Evolutionary conservation across 1,139 yeast genomes (phyloP).

Genomic region (Zygosaccharomyces sapae): DNA sequence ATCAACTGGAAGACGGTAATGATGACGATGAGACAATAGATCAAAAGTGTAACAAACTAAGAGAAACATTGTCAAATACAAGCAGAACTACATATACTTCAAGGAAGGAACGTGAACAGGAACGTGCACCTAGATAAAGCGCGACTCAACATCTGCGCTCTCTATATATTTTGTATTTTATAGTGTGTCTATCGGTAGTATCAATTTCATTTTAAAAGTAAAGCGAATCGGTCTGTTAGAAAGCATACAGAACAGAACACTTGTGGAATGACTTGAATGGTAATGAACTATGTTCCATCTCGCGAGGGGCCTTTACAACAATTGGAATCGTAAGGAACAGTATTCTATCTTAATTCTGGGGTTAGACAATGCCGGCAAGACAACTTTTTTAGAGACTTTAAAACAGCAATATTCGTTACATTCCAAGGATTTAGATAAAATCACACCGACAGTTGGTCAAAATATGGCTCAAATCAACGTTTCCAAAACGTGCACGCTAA

Average conservation of each 20-base stretch:
- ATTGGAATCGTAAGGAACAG: constrained; percentile 57
- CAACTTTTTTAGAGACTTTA: constrained; percentile 67
- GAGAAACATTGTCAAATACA: constrained; percentile 9
- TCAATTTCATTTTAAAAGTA: constrained; percentile 1
- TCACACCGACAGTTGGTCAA: constrained; percentile 74
- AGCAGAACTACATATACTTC: constrained; percentile 1
- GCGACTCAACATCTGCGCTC: background rate
- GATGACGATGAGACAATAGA: constrained; percentile 17
- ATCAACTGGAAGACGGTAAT: constrained; percentile 21
- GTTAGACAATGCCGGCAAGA: constrained; percentile 93
- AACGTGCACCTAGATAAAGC: background rate
- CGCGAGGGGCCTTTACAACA: constrained; percentile 54
- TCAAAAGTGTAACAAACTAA: constrained; percentile 17
- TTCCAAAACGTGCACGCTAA: constrained; percentile 49
- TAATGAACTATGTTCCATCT: constrained; percentile 55
- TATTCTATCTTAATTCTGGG: constrained; percentile 80
- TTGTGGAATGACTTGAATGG: background rate
- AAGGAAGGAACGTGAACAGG: background rate
- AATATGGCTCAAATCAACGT: constrained; percentile 54
- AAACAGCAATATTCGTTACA: constrained; percentile 47
- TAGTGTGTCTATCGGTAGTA: background rate
- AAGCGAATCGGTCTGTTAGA: constrained; percentile 2
- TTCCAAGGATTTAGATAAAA: constrained; percentile 40
- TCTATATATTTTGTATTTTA: background rate
- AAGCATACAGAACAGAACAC: background rate